Evolutionary conservation across 108 stramenopile species (phyloP), one percentile per base, ranked within the genome.

Genomic region (Cyclotella atomus): DNA sequence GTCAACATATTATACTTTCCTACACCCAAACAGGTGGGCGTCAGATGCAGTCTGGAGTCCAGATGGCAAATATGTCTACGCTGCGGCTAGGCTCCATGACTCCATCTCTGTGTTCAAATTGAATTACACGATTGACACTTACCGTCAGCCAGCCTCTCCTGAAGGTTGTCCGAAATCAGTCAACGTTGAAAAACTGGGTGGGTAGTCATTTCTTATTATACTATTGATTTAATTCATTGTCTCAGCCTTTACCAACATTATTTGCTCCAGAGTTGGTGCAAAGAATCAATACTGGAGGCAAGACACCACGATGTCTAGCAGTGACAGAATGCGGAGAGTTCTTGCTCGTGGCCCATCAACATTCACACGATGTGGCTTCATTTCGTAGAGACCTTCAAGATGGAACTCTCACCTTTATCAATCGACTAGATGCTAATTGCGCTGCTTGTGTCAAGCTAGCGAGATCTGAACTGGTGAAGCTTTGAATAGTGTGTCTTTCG

Each of bases 1-100:
- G n/a, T n/a, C n/a, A n/a, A n/a, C n/a, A n/a, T n/a, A n/a, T 2
- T 2, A 30, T 32, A 30, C 29, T 30, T 9, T 12, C 4, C 20
- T 30, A 10, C 32, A 32, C 16, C 8, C 5, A 32, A n/a, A 15
- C 10, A 62, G 75, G 19, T 81, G 79, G 79, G 79, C 79, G 17
- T 76, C 75, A 28, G 79, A 81, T 71, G 79, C 79, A 27, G 27
- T 81, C 0, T 81, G 79, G 79, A 72, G 75, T n/a, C 71, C 74
- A 3, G 74, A 75, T 20, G 79, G 79, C 67, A 70, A 71, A 46
- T 77, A 54, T 41, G 70, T 62, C 0, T 81, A 81, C 47, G 79
- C 79, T n/a, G 79, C 79, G 16, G 79, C 79, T 19, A 57, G 79
- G 5, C 61, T 81, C 28, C 79, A 81, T 50, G 71, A 81, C 33